Conservation (phyloP, 164 flowering plant genomes). For the Aristolochia fimbriata region DNA sequence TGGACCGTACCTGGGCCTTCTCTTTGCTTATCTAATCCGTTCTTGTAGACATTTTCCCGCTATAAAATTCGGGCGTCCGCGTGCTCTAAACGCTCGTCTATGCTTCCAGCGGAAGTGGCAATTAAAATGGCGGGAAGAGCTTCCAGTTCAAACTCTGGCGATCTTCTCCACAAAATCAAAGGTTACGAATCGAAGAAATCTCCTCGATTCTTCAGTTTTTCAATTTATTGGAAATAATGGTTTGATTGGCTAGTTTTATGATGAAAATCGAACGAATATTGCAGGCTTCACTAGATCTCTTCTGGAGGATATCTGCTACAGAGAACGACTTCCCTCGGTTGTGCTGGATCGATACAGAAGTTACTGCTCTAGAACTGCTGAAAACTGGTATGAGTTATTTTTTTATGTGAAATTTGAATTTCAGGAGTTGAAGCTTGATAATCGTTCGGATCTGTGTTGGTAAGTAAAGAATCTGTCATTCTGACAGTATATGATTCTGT, state of each 20-base stretch:
- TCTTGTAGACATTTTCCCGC: no score
- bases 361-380: conserved; percentile 43
- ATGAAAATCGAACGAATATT: background rate
- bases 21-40: no score
- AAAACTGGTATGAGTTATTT: conserved; percentile 33
- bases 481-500: background rate
- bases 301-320: conserved; percentile 34
- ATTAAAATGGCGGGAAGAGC: conserved; percentile 15
- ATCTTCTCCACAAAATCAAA: conserved; percentile 23
- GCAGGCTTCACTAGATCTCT: conserved; percentile 49
- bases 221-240: background rate
- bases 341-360: conserved; percentile 42
- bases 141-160: conserved; percentile 9
- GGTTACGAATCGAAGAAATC: conserved; percentile 8
- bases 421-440: background rate
- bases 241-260: background rate
- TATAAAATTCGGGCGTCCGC: no score
- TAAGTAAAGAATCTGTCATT: background rate
- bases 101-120: background rate
- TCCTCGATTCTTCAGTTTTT: background rate
- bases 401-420: background rate
- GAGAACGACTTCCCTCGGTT: conserved; percentile 35
- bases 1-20: no score
- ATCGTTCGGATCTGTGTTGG: background rate
- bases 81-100: no score